Base-by-base conservation (phyloP, 1,139 yeast species). In the Schwanniomyces etchellsii region DNA sequence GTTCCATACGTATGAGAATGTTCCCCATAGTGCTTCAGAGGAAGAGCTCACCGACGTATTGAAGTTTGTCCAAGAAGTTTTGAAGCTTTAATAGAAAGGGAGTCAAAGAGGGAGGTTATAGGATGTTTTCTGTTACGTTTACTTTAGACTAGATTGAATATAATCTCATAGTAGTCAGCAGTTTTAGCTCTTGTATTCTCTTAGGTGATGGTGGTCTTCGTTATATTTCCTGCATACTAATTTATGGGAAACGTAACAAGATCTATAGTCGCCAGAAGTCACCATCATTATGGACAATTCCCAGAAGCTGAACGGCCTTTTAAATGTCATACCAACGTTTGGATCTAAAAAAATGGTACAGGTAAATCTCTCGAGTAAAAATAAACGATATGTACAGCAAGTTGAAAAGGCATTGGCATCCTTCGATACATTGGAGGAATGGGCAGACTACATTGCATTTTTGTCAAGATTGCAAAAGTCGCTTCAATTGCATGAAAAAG, bases 401-500 rank as follows among this genome's bases (percentile, higher is more conserved):
- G 73, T 88, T 5, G 95, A 84, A 36, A 76, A 81, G 40, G 88
- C 93, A 0, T 60, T 91, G 16, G 65, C 74, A 5, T 64, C 78
- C n/a, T 91, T 91, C 60, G 96, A 85, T 34, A 56, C 78, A n/a
- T 80, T 88, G 2, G 82, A 79, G 26, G 97, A 89, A 61, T 91
- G 98, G 98, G 97, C 98, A n/a, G 98, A 91, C 51, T 88, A 89
- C 54, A 91, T 91, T 35, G 81, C 96, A 14, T 88, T 86, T 51
- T 63, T 93, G 28, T 78, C 91, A 1, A 75, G 83, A 41, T 68
- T 91, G 9, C 77, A 79, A 39, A 84, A 86, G 51, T 79, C 91
- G 0, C 57, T 88, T 24, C 67, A 53, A 38, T 46, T 60, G 16
- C 46, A 44, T 4, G 58, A 50, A 1, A 60, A 52, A 33, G 52